Percentiles rank a stretch among this genome's conserved stretches.
Conservation (phyloP, 1,139 yeast species). For the Kodamaea alishanica region DNA sequence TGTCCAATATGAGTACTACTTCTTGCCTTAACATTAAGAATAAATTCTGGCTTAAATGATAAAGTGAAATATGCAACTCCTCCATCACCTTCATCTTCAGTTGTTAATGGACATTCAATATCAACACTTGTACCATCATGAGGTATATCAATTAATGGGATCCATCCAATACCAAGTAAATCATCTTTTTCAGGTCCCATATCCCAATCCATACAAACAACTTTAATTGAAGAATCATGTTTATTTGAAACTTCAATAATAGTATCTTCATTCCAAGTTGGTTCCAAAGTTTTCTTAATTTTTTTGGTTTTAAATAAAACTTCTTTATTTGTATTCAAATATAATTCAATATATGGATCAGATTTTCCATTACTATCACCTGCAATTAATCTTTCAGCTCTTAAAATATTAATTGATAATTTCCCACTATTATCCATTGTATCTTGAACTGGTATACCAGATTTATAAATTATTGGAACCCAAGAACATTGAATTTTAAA, state of each 20-base stretch:
- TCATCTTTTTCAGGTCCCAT: conserved; percentile 85
- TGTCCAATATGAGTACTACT: conserved; percentile 42
- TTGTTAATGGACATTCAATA: conserved; percentile 52
- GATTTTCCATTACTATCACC: conserved; percentile 90
- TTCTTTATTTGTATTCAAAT: conserved; percentile 58
- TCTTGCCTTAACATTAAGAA: conserved; percentile 43
- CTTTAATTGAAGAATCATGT: conserved; percentile 54
- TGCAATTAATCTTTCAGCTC: conserved; percentile 69
- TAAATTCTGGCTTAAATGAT: conserved; percentile 67
- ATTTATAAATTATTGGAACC: conserved; percentile 64
- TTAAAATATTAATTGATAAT: conserved; percentile 57
- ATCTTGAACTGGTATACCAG: conserved; percentile 69
- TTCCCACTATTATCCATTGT: conserved; percentile 73
- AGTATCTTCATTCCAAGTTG: conserved; percentile 73
- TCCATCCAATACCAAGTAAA: conserved; percentile 61
- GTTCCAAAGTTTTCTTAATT: conserved; percentile 80
- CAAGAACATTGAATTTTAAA: conserved; percentile 66
- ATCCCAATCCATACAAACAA: conserved; percentile 84
- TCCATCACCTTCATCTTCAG: conserved; percentile 52
- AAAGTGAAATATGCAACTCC: conserved; percentile 63
- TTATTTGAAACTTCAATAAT: conserved; percentile 55
- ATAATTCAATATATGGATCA: conserved; percentile 80
- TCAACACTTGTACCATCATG: conserved; percentile 49
- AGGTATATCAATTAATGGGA: conserved; percentile 61
- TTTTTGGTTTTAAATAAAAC: conserved; percentile 69